Conservation (phyloP, 2,329 filamentous ascomycete species). For the Botrytis aclada region DNA sequence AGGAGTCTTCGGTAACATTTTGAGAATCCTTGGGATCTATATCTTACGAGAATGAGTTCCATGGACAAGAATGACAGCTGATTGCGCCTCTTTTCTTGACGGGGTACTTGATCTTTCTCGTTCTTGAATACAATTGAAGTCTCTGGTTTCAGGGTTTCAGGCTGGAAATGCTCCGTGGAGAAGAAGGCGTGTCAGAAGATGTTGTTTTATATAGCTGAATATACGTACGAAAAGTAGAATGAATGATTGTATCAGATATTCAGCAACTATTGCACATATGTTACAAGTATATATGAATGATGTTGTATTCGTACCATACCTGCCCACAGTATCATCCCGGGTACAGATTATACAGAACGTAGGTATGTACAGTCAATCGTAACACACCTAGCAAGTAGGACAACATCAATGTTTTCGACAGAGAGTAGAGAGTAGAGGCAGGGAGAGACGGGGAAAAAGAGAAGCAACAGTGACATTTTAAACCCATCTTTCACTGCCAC, state of each 20-base stretch:
- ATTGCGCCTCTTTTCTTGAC: slow-evolving; percentile 6
- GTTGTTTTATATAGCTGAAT: background rate
- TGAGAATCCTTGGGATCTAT: slow-evolving; percentile 6
- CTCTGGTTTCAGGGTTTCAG: background rate
- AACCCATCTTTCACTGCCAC: background rate
- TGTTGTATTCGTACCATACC: background rate
- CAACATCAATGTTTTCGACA: background rate
- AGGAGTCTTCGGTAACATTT: background rate
- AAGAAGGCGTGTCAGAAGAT: slow-evolving; percentile 10
- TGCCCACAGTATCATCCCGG: background rate
- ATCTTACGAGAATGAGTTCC: background rate
- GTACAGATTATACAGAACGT: background rate
- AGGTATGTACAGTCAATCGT: background rate
- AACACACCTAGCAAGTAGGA: background rate
- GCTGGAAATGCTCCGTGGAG: background rate
- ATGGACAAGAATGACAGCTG: background rate
- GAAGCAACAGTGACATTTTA: background rate
- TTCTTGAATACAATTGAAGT: background rate
- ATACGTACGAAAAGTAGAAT: background rate
- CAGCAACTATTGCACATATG: background rate
- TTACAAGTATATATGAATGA: background rate
- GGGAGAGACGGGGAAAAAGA: no score
- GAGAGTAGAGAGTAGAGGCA: background rate
- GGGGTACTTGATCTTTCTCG: background rate
- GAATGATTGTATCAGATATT: background rate